Base-by-base conservation (phyloP, 805 yeast species). In the Barnettozyma californica region DNA sequence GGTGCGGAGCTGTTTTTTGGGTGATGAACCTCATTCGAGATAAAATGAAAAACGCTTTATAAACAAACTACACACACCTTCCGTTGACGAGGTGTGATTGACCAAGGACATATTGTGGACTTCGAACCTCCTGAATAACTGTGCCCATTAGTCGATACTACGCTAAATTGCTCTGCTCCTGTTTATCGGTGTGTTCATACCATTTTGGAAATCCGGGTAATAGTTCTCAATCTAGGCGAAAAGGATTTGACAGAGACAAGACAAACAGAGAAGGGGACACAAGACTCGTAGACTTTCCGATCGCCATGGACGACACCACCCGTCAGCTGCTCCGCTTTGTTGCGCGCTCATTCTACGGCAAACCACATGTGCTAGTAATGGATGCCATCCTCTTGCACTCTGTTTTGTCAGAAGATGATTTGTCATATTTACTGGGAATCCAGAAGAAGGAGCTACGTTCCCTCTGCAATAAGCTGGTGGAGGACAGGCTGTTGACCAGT, bases 391-490 rank as follows among this genome's bases (percentile, higher is more conserved):
- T 92, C 36, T 78, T 85, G 59, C 99, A 92, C 66, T 84, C 91
- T 14, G 97, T 92, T 9, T 75, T 92, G 27, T 84, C 91, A 18
- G 99, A 94, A 66, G 97, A 92, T 53, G 99, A 94, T 67, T 72
- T 94, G 62, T 78, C 86, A 27, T 83, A 80, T 60, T 72, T 94
- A 45, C 71, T 92, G 41, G 91, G 94, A 19, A 81, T 94, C 56
- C 89, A 88, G 56, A 77, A 90, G 47, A 92, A 92, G 60, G 96
- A 89, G 59, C 74, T 94, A 40, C 80, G 97, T 49, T 80, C 92
- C 10, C 73, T 87, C 40, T 85, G 96, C 64, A 85, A 90, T 49
- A 77, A 81, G 58, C 69, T 94, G 37, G 78, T 89, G 13, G 97
- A 92, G 26, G 99, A 94, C 71, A 74, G 95, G 50, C 67, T 94